These are phyloP conservation scores for Silene conica DNA, from an alignment of 148 eudicot genomes.

Conservation along the genomic window DNA sequence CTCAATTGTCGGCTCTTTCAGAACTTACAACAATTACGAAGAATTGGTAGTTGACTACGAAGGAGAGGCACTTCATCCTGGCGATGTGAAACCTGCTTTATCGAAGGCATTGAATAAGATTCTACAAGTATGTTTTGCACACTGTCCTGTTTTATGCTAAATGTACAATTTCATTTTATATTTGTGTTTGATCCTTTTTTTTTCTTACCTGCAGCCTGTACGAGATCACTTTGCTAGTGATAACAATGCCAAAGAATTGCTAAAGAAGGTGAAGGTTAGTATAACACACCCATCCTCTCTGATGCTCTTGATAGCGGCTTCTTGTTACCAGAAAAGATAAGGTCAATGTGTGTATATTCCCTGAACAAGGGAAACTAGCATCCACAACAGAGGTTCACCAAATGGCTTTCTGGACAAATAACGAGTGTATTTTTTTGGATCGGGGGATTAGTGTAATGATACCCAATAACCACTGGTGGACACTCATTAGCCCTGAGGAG, in stretches of 20 bases:
- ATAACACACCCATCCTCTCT: not conserved
- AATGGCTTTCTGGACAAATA: not conserved
- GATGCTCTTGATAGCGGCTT: not conserved
- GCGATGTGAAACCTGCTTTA: slow-evolving; percentile 73
- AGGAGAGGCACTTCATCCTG: slow-evolving; percentile 72
- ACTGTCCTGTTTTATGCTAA: not conserved
- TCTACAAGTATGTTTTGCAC: slow-evolving; percentile 46
- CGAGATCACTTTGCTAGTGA: slow-evolving; percentile 71
- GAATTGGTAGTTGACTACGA: slow-evolving; percentile 65
- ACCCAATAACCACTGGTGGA: not conserved
- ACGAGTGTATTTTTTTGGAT: no score
- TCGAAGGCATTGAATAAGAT: slow-evolving; percentile 71
- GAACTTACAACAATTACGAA: slow-evolving; percentile 54
- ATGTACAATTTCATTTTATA: not conserved
- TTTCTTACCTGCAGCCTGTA: slow-evolving; percentile 51
- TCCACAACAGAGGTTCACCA: not conserved
- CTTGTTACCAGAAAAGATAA: not conserved
- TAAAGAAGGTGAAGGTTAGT: slow-evolving; percentile 77
- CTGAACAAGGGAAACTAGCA: not conserved
- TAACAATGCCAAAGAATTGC: slow-evolving; percentile 55
- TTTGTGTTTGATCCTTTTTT: not conserved
- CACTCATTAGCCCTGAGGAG: not conserved
- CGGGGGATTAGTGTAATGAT: not conserved
- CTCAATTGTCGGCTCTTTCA: slow-evolving; percentile 25
- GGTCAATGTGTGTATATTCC: not conserved